Percentiles rank a stretch among this genome's conserved stretches.
phyloP scores from a whole-genome alignment of 352 stramenopile genomes.

The Phytophthora crassamura region DNA sequence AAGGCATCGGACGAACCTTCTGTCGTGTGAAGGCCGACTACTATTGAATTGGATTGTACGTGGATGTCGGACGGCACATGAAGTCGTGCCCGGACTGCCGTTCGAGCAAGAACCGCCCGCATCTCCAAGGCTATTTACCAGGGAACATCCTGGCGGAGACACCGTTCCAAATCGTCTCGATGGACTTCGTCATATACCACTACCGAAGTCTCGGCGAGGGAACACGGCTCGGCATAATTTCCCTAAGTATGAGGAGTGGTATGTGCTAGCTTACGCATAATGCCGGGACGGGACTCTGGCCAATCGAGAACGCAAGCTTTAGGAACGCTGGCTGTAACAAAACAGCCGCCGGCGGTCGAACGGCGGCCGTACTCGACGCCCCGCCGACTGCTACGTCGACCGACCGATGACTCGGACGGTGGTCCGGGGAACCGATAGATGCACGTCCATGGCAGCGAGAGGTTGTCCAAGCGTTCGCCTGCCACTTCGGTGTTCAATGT shows the following conservation, averaged over 20 bases:
- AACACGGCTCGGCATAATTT: constrained; percentile 2
- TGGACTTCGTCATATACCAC: constrained; percentile 12
- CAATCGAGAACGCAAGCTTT: too few species aligned
- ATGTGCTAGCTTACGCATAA: background rate
- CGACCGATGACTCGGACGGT: too few species aligned
- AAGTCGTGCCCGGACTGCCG: constrained; percentile 14
- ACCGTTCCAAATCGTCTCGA: constrained; percentile 6
- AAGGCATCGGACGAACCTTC: constrained; percentile 12
- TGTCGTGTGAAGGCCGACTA: background rate
- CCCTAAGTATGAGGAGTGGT: constrained; percentile 1
- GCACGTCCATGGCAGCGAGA: too few species aligned
- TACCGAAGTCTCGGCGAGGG: constrained; percentile 6
- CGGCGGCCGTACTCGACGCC: background rate
- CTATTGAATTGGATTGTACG: constrained; percentile 18
- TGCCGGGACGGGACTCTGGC: too few species aligned
- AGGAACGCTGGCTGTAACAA: background rate
- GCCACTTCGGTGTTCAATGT: too few species aligned
- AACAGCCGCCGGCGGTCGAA: too few species aligned
- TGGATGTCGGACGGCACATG: background rate
- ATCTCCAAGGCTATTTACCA: constrained; percentile 10
- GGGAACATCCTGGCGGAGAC: constrained; percentile 12
- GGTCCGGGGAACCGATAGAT: too few species aligned
- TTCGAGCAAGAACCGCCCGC: constrained; percentile 12
- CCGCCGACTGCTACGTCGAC: too few species aligned
- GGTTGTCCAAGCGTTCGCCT: too few species aligned